A percentile compares a stretch with the other conserved stretches of the same genome.
These are phyloP conservation scores for Viola odorata DNA, from an alignment of 345 rosid species.

Conservation along the genomic window DNA sequence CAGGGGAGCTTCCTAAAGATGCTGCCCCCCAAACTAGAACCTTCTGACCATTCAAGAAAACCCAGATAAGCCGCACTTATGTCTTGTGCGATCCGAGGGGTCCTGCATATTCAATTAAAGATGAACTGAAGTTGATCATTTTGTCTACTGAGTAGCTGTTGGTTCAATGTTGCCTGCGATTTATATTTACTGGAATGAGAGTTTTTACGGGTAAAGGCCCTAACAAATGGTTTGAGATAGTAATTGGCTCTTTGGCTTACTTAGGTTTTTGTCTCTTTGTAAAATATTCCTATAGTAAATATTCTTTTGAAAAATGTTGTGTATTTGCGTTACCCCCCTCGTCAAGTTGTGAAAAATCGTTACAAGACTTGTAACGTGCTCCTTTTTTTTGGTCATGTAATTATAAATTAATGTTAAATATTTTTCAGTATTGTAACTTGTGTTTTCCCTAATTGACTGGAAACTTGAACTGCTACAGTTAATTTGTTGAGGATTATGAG, in stretches of 20 bases:
- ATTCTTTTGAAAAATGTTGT: conserved; percentile 30
- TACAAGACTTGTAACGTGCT: background rate
- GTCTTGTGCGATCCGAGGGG: conserved; percentile 6
- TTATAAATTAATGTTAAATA: background rate
- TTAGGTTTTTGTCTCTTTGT: conserved; percentile 27
- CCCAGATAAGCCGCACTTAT: conserved; percentile 28
- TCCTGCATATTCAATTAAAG: conserved; percentile 3
- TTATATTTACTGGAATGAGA: conserved; percentile 10
- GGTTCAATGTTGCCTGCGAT: conserved; percentile 12
- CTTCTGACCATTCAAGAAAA: conserved; percentile 46
- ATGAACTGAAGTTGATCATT: conserved; percentile 1
- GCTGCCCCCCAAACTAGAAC: conserved; percentile 61
- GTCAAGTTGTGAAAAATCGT: conserved; percentile 15
- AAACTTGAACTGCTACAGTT: too few relatives aligned
- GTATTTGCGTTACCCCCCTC: conserved; percentile 8
- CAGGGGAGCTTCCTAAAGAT: conserved; percentile 86
- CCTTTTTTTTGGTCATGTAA: conserved; percentile 10
- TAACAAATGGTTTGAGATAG: conserved; percentile 29
- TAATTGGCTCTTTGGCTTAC: conserved; percentile 21
- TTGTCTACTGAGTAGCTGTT: conserved; percentile 22
- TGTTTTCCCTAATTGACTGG: too few relatives aligned
- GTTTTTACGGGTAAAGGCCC: conserved; percentile 24
- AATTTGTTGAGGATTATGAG: too few relatives aligned
- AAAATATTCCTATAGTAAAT: conserved; percentile 32
- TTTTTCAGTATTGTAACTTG: too few relatives aligned